phyloP scores from a whole-genome alignment of 2,329 filamentous ascomycete species.

The Fonsecaea pugnacius region DNA sequence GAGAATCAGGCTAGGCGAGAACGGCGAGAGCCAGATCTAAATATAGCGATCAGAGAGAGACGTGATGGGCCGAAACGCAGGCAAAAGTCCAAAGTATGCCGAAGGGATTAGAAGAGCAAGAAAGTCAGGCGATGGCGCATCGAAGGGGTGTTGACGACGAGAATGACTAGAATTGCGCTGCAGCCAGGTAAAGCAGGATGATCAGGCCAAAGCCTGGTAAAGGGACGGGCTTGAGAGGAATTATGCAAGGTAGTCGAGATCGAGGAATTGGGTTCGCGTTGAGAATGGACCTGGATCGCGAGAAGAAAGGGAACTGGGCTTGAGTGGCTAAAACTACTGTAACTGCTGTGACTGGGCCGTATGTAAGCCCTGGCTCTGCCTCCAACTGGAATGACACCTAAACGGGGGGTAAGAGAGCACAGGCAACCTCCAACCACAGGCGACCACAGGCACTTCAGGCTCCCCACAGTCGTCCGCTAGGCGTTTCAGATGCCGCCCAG shows the following conservation, averaged over 20 bases:
- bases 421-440: background rate
- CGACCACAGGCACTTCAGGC: background rate
- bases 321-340: background rate
- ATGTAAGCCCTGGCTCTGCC: background rate
- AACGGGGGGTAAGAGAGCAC: background rate
- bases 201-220: conserved; percentile 1
- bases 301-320: background rate
- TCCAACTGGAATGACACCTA: conserved; percentile 1
- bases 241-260: background rate
- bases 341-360: background rate
- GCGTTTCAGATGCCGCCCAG: conserved; percentile 7
- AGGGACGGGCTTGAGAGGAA: background rate
- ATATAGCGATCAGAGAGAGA: conserved; percentile 23
- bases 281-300: background rate
- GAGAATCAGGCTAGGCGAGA: conserved; percentile 11
- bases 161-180: background rate
- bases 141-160: background rate
- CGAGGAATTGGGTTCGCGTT: background rate
- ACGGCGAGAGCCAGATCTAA: conserved; percentile 28
- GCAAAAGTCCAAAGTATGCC: background rate
- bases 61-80: conserved; percentile 21
- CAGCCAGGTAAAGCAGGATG: background rate
- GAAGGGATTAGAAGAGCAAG: conserved; percentile 19
- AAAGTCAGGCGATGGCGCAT: conserved; percentile 17
- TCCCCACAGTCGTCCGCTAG: background rate